Evolutionary conservation across 73 alveolate genomes (phyloP).

Genomic region (Paraurostyla sp.): DNA sequence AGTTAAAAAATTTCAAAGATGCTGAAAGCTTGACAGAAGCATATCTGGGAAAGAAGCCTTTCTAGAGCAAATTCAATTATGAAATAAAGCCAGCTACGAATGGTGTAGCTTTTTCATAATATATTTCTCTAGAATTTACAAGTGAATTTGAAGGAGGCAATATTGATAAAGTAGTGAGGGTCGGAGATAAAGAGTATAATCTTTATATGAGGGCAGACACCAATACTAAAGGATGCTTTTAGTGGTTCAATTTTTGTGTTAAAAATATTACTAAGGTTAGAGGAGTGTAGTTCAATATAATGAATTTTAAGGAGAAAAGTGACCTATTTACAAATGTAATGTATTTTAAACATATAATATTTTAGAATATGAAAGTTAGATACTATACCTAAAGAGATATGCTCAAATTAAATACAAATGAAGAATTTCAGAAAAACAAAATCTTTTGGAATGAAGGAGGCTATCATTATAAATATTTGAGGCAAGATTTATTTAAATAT

Average conservation of each 20-base stretch:
- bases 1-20: neutral
- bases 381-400: neutral
- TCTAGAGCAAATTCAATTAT: neutral
- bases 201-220: slow-evolving; percentile 56
- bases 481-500: neutral
- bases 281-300: slow-evolving; percentile 33
- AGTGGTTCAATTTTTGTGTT: slow-evolving; percentile 61
- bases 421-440: neutral
- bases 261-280: slow-evolving; percentile 5
- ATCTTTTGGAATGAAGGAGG: slow-evolving; percentile 21
- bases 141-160: slow-evolving; percentile 67
- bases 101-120: neutral
- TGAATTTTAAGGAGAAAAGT: slow-evolving; percentile 48
- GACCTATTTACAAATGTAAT: slow-evolving; percentile 2
- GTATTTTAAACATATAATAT: neutral
- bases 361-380: slow-evolving; percentile 23
- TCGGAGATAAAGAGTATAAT: slow-evolving; percentile 43
- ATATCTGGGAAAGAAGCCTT: neutral
- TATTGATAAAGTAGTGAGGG: slow-evolving; percentile 45
- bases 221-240: slow-evolving; percentile 48
- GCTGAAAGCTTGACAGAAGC: neutral
- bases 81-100: neutral
- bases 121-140: neutral
- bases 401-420: neutral
- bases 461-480: neutral